Percentiles rank a stretch among this genome's conserved stretches.
phyloP scores from a whole-genome alignment of 768 basidiomycete genomes.

The Leccinum uliginosum region DNA sequence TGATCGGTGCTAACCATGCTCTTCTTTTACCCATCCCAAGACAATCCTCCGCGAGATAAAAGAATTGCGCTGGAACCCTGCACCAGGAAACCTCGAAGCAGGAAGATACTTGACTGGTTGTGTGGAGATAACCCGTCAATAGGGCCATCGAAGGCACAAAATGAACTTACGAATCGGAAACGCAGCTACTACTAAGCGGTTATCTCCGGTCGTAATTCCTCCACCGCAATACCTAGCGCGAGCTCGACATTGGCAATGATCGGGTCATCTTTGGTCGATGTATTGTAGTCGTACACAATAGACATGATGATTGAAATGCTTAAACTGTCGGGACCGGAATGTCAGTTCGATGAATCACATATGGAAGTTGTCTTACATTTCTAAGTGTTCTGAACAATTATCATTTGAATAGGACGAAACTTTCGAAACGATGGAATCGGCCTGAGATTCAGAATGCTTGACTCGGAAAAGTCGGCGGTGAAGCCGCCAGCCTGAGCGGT shows the following conservation, averaged over 20 bases:
- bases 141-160: neutral
- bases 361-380: conserved; percentile 9
- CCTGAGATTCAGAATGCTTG: neutral
- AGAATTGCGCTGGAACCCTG: conserved; percentile 16
- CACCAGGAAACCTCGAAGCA: conserved; percentile 23
- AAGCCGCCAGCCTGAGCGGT: neutral
- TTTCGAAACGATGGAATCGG: conserved; percentile 22
- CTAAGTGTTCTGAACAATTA: conserved; percentile 19
- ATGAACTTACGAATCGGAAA: conserved; percentile 17
- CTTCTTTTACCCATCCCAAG: conserved; percentile 13
- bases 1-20: conserved; percentile 13
- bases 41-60: conserved; percentile 4
- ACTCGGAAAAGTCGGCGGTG: neutral
- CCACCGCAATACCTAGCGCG: conserved; percentile 1
- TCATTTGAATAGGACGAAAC: conserved; percentile 32
- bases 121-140: neutral
- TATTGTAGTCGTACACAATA: conserved; percentile 22
- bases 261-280: conserved; percentile 15
- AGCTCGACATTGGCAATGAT: conserved; percentile 16
- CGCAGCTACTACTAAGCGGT: conserved; percentile 9
- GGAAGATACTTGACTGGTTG: conserved; percentile 18
- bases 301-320: conserved; percentile 22
- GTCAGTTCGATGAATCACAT: neutral
- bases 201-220: conserved; percentile 19
- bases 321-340: conserved; percentile 6